phyloP scores from a whole-genome alignment of 495 filamentous ascomycete genomes.

The Alectoria sarmentosa region DNA sequence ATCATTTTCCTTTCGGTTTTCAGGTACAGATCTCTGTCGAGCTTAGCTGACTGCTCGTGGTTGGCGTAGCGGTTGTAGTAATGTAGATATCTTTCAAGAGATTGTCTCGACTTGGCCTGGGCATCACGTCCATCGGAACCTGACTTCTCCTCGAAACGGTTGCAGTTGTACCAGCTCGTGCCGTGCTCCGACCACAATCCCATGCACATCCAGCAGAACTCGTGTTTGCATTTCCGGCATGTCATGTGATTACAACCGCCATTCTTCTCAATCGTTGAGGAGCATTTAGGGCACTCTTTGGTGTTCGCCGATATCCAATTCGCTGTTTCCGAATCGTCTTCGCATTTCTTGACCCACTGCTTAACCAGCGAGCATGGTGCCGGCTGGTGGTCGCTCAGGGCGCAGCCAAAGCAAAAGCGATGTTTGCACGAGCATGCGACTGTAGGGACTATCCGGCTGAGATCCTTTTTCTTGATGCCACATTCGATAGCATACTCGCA shows the following conservation, averaged over 20 bases:
- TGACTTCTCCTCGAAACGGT: constrained; percentile 91
- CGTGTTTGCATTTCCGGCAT: constrained; percentile 94
- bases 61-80: constrained; percentile 99
- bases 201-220: constrained; percentile 99
- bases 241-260: constrained; percentile 99
- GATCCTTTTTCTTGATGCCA: constrained; percentile 72
- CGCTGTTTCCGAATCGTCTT: constrained; percentile 94
- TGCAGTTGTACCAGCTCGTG: constrained; percentile 99
- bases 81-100: constrained; percentile 87
- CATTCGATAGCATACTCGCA: constrained; percentile 92
- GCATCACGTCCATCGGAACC: constrained; percentile 82
- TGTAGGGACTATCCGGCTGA: constrained; percentile 78
- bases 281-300: constrained; percentile 93
- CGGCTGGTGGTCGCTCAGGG: constrained; percentile 85
- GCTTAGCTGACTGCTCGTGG: constrained; percentile 94
- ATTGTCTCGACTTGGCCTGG: constrained; percentile 83
- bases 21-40: constrained; percentile 90
- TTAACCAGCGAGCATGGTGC: constrained; percentile 88
- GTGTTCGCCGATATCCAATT: constrained; percentile 99
- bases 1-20: constrained; percentile 99
- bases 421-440: constrained; percentile 79
- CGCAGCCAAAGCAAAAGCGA: constrained; percentile 94
- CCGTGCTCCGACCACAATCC: constrained; percentile 97
- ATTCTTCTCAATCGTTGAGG: constrained; percentile 98
- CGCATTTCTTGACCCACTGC: constrained; percentile 97